phyloP scores from a whole-genome alignment of 495 filamentous ascomycete genomes.

The Penicillium parvum region DNA sequence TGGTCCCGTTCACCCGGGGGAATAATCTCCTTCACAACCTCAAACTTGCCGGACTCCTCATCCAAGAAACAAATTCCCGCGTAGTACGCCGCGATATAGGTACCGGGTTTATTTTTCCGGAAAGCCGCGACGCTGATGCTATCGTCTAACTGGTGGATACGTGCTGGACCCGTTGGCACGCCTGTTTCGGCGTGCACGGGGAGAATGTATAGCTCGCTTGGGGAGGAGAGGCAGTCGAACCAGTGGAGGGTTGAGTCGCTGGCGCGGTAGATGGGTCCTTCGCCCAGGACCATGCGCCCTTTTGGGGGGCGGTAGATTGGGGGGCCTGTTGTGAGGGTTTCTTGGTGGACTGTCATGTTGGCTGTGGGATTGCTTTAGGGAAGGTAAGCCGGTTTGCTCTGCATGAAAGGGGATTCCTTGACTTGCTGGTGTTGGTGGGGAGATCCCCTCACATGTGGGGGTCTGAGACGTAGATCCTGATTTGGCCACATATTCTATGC shows the following conservation, averaged over 20 bases:
- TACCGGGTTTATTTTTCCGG: conserved; percentile 19
- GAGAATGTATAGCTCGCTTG: conserved; percentile 22
- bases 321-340: conserved; percentile 16
- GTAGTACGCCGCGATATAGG: conserved; percentile 27
- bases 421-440: no score
- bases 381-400: no score
- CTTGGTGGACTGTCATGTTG: no score
- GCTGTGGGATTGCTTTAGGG: no score
- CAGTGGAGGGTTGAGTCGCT: conserved; percentile 25
- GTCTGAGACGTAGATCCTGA: no score
- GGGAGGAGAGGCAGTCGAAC: conserved; percentile 23
- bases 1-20: conserved; percentile 16
- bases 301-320: conserved; percentile 20
- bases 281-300: conserved; percentile 24
- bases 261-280: conserved; percentile 24
- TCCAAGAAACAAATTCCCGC: conserved; percentile 25
- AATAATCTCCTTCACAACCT: conserved; percentile 24
- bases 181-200: conserved; percentile 16
- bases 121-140: conserved; percentile 23
- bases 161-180: conserved; percentile 7
- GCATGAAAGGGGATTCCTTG: no score
- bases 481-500: no score
- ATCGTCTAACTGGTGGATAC: conserved; percentile 15
- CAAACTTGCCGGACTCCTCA: conserved; percentile 18
- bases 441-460: no score